phyloP scores from a whole-genome alignment of 2,329 filamentous ascomycete genomes.

The Monilinia aucupariae region DNA sequence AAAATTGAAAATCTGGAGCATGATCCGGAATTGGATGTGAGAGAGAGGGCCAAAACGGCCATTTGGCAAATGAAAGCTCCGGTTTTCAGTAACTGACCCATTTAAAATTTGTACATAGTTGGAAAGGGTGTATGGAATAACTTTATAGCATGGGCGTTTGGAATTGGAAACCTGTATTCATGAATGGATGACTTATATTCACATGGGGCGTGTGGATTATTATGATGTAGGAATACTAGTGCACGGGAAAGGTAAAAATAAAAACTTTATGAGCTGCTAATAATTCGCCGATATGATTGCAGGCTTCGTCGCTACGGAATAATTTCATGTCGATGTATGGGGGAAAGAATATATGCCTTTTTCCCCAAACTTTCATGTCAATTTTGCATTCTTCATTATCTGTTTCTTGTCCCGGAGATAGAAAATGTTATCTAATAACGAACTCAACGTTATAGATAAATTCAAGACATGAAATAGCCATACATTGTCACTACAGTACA shows the following conservation, averaged over 20 bases:
- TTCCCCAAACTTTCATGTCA: background rate
- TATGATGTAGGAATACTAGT: background rate
- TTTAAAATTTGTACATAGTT: background rate
- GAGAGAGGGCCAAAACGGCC: slow-evolving; percentile 77
- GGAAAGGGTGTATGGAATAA: background rate
- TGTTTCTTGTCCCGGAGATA: background rate
- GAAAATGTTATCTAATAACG: background rate
- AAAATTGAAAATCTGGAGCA: slow-evolving; percentile 58
- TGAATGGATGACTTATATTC: background rate
- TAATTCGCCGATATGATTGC: background rate
- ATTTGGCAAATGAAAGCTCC: slow-evolving; percentile 58
- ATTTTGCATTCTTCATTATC: background rate
- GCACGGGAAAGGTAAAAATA: background rate
- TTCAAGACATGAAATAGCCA: background rate
- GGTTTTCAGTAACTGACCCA: background rate
- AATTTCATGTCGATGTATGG: background rate
- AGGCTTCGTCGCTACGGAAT: background rate
- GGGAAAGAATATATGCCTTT: background rate
- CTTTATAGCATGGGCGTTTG: slow-evolving; percentile 7
- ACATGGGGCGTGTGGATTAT: slow-evolving; percentile 2
- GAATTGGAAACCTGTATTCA: background rate
- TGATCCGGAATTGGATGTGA: slow-evolving; percentile 75
- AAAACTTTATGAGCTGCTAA: background rate
- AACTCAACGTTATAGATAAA: background rate
- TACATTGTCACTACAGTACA: background rate